A percentile compares a stretch with the other conserved stretches of the same genome.
Evolutionary conservation across 2,329 filamentous ascomycete genomes (phyloP).

Genomic region (Aspergillus fructus): DNA sequence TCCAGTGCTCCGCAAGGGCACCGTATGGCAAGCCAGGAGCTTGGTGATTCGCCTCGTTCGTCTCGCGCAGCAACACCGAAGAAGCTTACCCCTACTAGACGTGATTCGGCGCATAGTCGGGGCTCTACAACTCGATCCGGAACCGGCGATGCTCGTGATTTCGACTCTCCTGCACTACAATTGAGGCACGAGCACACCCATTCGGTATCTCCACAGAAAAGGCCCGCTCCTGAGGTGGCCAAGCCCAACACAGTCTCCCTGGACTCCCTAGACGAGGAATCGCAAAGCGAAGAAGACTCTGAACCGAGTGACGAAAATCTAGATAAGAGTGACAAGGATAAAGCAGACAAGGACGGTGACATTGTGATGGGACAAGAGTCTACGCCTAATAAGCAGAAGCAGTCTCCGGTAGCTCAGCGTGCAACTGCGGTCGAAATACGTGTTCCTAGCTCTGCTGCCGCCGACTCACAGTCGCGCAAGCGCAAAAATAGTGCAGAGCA

Average conservation of each 20-base stretch:
- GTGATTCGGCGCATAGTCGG: slow-evolving; percentile 4
- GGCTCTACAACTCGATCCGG: not conserved
- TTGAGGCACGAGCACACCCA: slow-evolving; percentile 1
- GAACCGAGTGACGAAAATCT: not conserved
- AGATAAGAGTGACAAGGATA: not conserved
- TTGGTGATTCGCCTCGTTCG: slow-evolving; percentile 24
- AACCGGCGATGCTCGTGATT: not conserved
- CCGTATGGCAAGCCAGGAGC: slow-evolving; percentile 28
- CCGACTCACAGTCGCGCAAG: slow-evolving; percentile 20
- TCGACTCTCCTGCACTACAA: slow-evolving; percentile 7
- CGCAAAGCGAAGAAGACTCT: not conserved
- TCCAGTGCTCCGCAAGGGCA: not conserved
- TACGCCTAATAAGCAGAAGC: not conserved
- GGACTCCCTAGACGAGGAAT: not conserved
- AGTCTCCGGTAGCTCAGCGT: not conserved
- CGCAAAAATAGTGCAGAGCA: slow-evolving; percentile 26
- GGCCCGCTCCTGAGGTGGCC: not conserved
- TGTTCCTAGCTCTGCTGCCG: not conserved
- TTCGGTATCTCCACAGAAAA: slow-evolving; percentile 5
- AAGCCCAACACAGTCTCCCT: not conserved
- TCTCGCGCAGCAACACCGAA: slow-evolving; percentile 2
- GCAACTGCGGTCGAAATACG: not conserved
- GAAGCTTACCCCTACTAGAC: not conserved
- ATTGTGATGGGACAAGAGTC: slow-evolving; percentile 17
- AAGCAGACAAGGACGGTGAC: slow-evolving; percentile 16